These are phyloP conservation scores for Hsuehochloa calcarea DNA, from an alignment of 176 grass and related monocot species.

Conservation along the genomic window DNA sequence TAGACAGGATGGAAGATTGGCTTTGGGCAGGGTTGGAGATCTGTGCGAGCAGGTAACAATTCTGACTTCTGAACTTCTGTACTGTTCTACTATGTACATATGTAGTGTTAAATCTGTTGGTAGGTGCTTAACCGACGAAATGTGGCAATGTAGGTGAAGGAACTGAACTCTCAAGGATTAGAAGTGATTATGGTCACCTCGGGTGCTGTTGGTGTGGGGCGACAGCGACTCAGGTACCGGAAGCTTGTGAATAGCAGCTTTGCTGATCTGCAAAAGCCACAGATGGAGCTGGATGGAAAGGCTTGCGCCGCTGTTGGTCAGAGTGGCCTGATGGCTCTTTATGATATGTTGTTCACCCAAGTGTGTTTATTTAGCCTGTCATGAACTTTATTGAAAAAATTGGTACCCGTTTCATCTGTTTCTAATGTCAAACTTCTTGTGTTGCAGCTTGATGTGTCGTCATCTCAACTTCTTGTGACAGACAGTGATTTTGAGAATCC, in stretches of 20 bases:
- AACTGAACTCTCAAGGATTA: constrained; percentile 69
- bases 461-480: constrained; percentile 93
- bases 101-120: background rate
- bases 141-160: constrained; percentile 63
- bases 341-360: constrained; percentile 87
- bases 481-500: constrained; percentile 86
- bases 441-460: constrained; percentile 92
- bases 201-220: constrained; percentile 89
- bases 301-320: constrained; percentile 92
- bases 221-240: constrained; percentile 75
- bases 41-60: constrained; percentile 82
- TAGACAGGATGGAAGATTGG: constrained; percentile 76
- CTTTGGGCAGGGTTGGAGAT: constrained; percentile 72
- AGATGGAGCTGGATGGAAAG: constrained; percentile 87
- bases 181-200: constrained; percentile 95
- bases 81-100: background rate
- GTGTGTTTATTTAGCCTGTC: constrained; percentile 41
- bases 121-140: background rate
- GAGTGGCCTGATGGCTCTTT: constrained; percentile 94
- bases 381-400: background rate
- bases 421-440: constrained; percentile 23
- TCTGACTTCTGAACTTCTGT: background rate
- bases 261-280: constrained; percentile 93
- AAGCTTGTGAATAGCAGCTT: constrained; percentile 94
- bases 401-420: constrained; percentile 6